Evolutionary conservation across 2,329 filamentous ascomycete species (phyloP).

Genomic region (Cadophora luteo-olivacea): DNA sequence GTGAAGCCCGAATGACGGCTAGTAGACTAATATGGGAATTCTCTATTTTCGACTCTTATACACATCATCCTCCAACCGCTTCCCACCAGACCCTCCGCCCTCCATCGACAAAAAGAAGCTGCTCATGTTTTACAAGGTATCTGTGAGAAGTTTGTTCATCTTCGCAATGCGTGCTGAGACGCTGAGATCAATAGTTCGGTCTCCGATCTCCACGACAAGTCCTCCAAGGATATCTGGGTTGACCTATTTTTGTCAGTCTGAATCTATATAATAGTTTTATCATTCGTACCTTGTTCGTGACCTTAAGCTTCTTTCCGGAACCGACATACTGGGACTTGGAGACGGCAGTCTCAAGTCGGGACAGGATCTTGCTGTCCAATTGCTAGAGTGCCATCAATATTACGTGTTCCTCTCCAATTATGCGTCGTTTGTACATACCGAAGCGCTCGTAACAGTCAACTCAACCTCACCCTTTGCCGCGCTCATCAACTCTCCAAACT

Average conservation of each 20-base stretch:
- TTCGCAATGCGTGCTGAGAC: conserved; percentile 94
- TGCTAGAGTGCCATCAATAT: conserved; percentile 55
- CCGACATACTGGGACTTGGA: conserved; percentile 88
- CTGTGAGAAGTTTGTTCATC: conserved; percentile 99
- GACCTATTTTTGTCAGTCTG: conserved; percentile 60
- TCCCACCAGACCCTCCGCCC: conserved; percentile 18
- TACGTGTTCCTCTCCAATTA: background rate
- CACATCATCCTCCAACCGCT: conserved; percentile 17
- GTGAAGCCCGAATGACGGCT: background rate
- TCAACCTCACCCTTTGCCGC: conserved; percentile 93
- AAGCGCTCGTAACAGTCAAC: conserved; percentile 87
- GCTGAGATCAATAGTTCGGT: conserved; percentile 97
- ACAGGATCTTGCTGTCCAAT: conserved; percentile 86
- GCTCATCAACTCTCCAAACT: conserved; percentile 87
- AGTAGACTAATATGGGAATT: conserved; percentile 18
- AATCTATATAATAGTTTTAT: background rate
- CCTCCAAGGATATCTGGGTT: conserved; percentile 95
- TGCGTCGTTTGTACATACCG: conserved; percentile 61
- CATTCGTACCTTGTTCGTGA: conserved; percentile 78
- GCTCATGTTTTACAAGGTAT: conserved; percentile 82
- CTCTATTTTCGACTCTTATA: conserved; percentile 22
- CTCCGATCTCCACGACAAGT: conserved; percentile 93
- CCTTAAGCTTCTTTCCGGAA: conserved; percentile 97
- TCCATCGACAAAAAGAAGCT: conserved; percentile 43
- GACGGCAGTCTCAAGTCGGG: conserved; percentile 85